A percentile compares a stretch with the other conserved stretches of the same genome.
phyloP scores from a whole-genome alignment of 129 eudicot genomes.

The Flaveria brownii region DNA sequence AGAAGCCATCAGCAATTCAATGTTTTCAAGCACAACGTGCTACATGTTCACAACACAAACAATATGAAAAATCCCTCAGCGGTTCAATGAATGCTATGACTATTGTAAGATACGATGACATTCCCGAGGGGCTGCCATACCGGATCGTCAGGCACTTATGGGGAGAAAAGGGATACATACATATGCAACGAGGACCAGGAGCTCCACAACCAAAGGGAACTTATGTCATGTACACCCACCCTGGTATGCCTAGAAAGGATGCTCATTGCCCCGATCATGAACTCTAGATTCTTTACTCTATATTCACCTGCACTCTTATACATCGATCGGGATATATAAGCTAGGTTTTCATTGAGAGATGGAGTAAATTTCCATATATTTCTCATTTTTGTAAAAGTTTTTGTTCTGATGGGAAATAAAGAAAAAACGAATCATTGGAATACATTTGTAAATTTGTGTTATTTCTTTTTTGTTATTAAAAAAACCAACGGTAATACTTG shows the following conservation, averaged over 20 bases:
- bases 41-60: slow-evolving; percentile 32
- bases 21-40: slow-evolving; percentile 60
- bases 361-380: too few species aligned
- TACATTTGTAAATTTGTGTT: too few species aligned
- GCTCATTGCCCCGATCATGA: background rate
- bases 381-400: too few species aligned
- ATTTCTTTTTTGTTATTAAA: too few species aligned
- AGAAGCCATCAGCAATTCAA: slow-evolving; percentile 43
- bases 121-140: slow-evolving; percentile 14
- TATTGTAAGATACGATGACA: slow-evolving; percentile 4
- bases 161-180: slow-evolving; percentile 30
- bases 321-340: too few species aligned
- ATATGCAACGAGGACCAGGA: slow-evolving; percentile 15
- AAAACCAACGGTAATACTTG: too few species aligned
- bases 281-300: background rate
- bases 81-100: too few species aligned
- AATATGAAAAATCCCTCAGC: slow-evolving; percentile 40
- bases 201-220: background rate
- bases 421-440: too few species aligned
- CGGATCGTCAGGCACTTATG: slow-evolving; percentile 26
- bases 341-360: too few species aligned
- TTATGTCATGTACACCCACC: background rate
- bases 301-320: too few species aligned
- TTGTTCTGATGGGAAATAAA: too few species aligned
- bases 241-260: background rate